Conservation (phyloP, 768 basidiomycete genomes). For the Rubroboletus satanas region DNA sequence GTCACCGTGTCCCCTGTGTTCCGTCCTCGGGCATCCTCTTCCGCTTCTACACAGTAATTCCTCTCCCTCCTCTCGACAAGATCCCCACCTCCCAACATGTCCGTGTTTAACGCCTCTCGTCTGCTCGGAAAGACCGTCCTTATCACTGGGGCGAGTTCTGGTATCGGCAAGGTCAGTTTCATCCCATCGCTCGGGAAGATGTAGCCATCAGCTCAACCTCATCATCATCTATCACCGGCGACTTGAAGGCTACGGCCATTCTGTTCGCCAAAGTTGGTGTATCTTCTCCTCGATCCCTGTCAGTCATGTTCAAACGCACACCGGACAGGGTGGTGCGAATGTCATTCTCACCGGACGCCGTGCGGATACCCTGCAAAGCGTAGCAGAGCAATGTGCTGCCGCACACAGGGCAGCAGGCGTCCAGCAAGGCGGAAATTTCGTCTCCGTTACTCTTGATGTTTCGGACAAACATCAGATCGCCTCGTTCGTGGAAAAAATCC, state of each 20-base stretch:
- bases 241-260: slow-evolving; percentile 69
- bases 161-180: slow-evolving; percentile 79
- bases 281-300: not conserved
- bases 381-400: slow-evolving; percentile 59
- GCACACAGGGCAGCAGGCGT: slow-evolving; percentile 74
- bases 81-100: slow-evolving; percentile 43
- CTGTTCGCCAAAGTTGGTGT: slow-evolving; percentile 76
- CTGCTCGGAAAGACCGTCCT: slow-evolving; percentile 83
- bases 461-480: slow-evolving; percentile 72
- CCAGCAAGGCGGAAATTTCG: slow-evolving; percentile 74
- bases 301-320: not conserved
- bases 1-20: not conserved
- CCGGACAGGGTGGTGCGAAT: slow-evolving; percentile 73
- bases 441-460: slow-evolving; percentile 71
- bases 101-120: slow-evolving; percentile 76
- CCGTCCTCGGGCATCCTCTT: slow-evolving; percentile 4
- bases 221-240: slow-evolving; percentile 4
- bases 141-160: slow-evolving; percentile 85
- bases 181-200: not conserved
- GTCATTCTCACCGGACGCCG: slow-evolving; percentile 82
- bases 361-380: slow-evolving; percentile 63
- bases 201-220: not conserved
- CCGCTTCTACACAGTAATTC: not conserved
- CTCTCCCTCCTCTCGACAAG: not conserved
- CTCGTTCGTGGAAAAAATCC: slow-evolving; percentile 66